These are phyloP conservation scores for Termitomyces sp. DNA, from an alignment of 768 basidiomycete species.

Conservation along the genomic window DNA sequence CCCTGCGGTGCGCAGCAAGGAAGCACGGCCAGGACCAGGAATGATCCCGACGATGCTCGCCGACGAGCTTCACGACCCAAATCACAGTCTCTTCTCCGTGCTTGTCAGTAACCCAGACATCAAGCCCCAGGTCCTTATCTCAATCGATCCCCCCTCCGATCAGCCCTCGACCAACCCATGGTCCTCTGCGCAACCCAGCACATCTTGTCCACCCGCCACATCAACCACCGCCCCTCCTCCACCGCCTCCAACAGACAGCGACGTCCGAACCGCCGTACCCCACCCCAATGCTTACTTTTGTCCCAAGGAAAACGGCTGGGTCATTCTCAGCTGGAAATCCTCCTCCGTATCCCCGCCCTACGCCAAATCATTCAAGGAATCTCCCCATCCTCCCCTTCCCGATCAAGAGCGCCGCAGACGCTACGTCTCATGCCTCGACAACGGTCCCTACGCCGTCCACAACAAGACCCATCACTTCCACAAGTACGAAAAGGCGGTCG, in stretches of 20 bases:
- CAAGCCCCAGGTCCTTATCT: not conserved
- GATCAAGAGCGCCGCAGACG: constrained; percentile 46
- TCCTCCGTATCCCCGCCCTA: constrained; percentile 60
- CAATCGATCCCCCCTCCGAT: not conserved
- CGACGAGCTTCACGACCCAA: constrained; percentile 63
- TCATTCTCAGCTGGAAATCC: constrained; percentile 66
- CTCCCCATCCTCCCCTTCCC: constrained; percentile 40
- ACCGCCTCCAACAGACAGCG: constrained; percentile 52
- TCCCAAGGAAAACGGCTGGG: constrained; percentile 78
- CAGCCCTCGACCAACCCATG: constrained; percentile 2
- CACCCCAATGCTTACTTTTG: constrained; percentile 85
- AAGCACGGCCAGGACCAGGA: constrained; percentile 62
- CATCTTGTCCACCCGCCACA: not conserved
- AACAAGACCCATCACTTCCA: constrained; percentile 84
- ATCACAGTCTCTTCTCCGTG: constrained; percentile 68
- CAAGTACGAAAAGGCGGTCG: constrained; percentile 63
- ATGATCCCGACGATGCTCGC: constrained; percentile 65
- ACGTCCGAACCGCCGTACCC: constrained; percentile 65
- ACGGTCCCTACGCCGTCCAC: constrained; percentile 32
- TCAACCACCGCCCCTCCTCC: constrained; percentile 21
- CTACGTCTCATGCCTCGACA: constrained; percentile 46
- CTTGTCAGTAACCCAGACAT: constrained; percentile 28
- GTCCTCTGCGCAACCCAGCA: not conserved
- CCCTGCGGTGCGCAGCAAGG: constrained; percentile 34
- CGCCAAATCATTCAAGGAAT: constrained; percentile 37